A percentile compares a stretch with the other conserved stretches of the same genome.
phyloP scores from a whole-genome alignment of 192 early-diverging fungal genomes.

The Anaeromyces robustus region DNA sequence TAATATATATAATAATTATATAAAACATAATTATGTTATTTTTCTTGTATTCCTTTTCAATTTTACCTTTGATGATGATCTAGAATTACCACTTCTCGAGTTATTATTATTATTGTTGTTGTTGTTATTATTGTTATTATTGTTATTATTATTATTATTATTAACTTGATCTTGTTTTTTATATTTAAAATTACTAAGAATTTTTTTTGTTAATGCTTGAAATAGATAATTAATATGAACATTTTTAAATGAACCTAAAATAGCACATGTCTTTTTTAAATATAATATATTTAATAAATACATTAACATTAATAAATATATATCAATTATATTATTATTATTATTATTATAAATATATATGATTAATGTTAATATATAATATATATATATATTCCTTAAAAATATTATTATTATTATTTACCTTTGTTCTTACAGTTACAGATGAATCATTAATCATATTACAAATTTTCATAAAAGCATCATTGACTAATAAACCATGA shows the following conservation, averaged over 20 bases:
- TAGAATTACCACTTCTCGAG: constrained; percentile 6
- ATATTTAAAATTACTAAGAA: constrained; percentile 48
- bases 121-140: no score
- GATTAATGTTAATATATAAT: no score
- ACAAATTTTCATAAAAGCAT: constrained; percentile 67
- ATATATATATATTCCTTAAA: no score
- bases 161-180: constrained; percentile 9
- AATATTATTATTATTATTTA: neutral
- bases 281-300: no score
- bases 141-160: no score
- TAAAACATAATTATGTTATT: neutral
- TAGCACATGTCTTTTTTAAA: constrained; percentile 20
- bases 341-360: no score
- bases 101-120: constrained; percentile 9
- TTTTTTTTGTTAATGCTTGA: constrained; percentile 65
- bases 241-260: constrained; percentile 46
- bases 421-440: constrained; percentile 52
- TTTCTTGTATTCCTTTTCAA: constrained; percentile 10
- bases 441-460: constrained; percentile 66
- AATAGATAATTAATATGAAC: constrained; percentile 38
- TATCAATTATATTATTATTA: no score
- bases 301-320: no score
- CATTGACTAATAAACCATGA: constrained; percentile 27
- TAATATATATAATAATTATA: no score
- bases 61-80: constrained; percentile 9